Conservation (phyloP, 2,329 filamentous ascomycete species). For the Claviceps sp. region DNA sequence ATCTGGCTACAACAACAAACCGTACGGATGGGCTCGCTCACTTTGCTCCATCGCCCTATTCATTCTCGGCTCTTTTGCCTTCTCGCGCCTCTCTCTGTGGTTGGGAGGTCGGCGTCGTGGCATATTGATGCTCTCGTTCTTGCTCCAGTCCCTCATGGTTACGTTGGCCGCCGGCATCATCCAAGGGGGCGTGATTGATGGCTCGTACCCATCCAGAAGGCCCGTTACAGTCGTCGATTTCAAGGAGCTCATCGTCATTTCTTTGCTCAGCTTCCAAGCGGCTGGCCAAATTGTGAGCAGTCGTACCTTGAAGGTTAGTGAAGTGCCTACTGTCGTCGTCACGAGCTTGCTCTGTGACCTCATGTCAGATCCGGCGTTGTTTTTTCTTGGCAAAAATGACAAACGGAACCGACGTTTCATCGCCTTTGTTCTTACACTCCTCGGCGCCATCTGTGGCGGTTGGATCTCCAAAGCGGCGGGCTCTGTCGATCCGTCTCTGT, state of each 20-base stretch:
- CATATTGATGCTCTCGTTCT: slow-evolving; percentile 34
- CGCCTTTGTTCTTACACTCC: slow-evolving; percentile 30
- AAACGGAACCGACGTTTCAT: slow-evolving; percentile 35
- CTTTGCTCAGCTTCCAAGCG: slow-evolving; percentile 37
- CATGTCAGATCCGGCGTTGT: slow-evolving; percentile 34
- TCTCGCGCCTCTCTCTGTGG: slow-evolving; percentile 19
- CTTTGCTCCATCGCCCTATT: slow-evolving; percentile 40
- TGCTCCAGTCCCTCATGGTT: slow-evolving; percentile 37
- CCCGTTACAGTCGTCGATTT: slow-evolving; percentile 10
- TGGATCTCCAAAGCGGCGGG: slow-evolving; percentile 31
- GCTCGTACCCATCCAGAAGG: slow-evolving; percentile 6
- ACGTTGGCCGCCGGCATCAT: slow-evolving; percentile 38
- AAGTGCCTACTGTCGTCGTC: slow-evolving; percentile 40
- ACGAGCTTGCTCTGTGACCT: slow-evolving; percentile 42
- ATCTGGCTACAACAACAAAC: slow-evolving; percentile 33
- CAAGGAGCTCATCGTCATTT: slow-evolving; percentile 27
- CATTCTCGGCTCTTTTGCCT: slow-evolving; percentile 36
- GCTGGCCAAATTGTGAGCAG: slow-evolving; percentile 39
- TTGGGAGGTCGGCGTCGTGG: slow-evolving; percentile 18
- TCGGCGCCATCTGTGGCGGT: slow-evolving; percentile 32
- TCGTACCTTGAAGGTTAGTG: slow-evolving; percentile 35
- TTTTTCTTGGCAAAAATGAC: slow-evolving; percentile 28
- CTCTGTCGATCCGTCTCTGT: slow-evolving; percentile 29
- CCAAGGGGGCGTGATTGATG: slow-evolving; percentile 23
- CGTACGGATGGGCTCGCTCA: slow-evolving; percentile 35